Percentiles rank a stretch among this genome's conserved stretches.
Evolutionary conservation across 495 filamentous ascomycete genomes (phyloP).

Genomic region (Pseudomonodictys pantanalensis): DNA sequence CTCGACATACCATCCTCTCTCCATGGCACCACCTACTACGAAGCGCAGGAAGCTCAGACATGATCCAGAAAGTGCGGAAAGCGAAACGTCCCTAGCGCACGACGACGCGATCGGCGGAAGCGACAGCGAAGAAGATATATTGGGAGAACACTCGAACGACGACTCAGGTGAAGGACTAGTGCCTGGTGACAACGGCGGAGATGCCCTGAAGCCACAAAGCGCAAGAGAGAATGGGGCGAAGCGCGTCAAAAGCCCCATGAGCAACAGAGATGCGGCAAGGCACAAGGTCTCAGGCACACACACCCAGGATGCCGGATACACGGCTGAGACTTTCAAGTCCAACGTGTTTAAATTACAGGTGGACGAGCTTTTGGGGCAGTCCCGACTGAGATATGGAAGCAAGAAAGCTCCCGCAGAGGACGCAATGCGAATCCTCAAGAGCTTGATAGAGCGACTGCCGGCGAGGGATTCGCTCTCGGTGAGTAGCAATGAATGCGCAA

Average conservation of each 20-base stretch:
- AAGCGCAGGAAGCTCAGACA: constrained; percentile 40
- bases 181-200: no score
- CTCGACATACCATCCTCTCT: not conserved
- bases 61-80: constrained; percentile 23
- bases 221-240: not conserved
- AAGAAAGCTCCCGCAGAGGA: constrained; percentile 63
- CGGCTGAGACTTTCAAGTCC: constrained; percentile 53
- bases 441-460: constrained; percentile 68
- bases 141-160: not conserved
- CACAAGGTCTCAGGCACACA: constrained; percentile 7
- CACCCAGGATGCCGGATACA: constrained; percentile 32
- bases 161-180: no score
- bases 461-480: constrained; percentile 55
- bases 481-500: constrained; percentile 19
- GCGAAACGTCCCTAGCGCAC: constrained; percentile 19
- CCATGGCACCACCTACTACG: constrained; percentile 34
- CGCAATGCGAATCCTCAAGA: constrained; percentile 68
- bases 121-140: not conserved
- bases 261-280: not conserved
- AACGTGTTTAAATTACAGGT: constrained; percentile 84
- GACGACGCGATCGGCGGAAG: not conserved
- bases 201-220: no score
- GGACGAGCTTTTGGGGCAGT: constrained; percentile 72
- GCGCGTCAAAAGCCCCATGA: not conserved
- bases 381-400: constrained; percentile 65